These are phyloP conservation scores for Oryza rufipogon DNA, from an alignment of 176 grass and related monocot species.

Conservation along the genomic window DNA sequence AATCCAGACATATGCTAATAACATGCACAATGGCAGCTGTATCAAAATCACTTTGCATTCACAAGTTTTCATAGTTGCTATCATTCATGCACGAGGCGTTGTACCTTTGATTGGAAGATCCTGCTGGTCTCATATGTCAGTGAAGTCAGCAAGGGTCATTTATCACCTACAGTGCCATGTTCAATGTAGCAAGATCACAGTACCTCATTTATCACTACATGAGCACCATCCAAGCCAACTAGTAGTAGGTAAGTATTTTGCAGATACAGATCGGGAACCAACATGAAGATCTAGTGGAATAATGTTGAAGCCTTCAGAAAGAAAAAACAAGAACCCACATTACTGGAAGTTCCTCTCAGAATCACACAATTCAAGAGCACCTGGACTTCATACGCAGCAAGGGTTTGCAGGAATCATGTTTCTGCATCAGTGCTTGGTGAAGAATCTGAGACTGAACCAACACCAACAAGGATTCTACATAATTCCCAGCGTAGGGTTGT, in stretches of 20 bases:
- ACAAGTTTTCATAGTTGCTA: constrained; percentile 33
- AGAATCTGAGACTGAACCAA: constrained; percentile 25
- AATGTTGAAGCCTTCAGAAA: constrained; percentile 2
- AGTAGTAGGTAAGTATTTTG: background rate
- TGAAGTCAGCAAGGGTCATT: constrained; percentile 29
- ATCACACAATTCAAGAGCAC: constrained; percentile 21
- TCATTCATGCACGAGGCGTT: constrained; percentile 33
- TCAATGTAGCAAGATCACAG: constrained; percentile 42
- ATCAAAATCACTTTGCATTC: constrained; percentile 14
- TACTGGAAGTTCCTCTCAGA: constrained; percentile 10
- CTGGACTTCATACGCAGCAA: constrained; percentile 7
- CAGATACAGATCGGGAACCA: constrained; percentile 36
- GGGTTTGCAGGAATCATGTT: background rate
- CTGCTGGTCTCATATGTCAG: constrained; percentile 20
- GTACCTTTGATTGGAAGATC: constrained; percentile 29
- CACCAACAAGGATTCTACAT: constrained; percentile 11
- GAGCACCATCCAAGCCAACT: constrained; percentile 33
- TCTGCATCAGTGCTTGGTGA: constrained; percentile 16
- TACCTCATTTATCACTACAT: constrained; percentile 33
- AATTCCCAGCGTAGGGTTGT: constrained; percentile 26
- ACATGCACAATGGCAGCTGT: too few species aligned
- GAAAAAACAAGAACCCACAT: constrained; percentile 5
- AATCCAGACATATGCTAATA: constrained; percentile 35
- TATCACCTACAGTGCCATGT: constrained; percentile 41
- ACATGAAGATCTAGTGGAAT: background rate